Conservation (phyloP, 345 rosid species). For the Populus ilicifolia region DNA sequence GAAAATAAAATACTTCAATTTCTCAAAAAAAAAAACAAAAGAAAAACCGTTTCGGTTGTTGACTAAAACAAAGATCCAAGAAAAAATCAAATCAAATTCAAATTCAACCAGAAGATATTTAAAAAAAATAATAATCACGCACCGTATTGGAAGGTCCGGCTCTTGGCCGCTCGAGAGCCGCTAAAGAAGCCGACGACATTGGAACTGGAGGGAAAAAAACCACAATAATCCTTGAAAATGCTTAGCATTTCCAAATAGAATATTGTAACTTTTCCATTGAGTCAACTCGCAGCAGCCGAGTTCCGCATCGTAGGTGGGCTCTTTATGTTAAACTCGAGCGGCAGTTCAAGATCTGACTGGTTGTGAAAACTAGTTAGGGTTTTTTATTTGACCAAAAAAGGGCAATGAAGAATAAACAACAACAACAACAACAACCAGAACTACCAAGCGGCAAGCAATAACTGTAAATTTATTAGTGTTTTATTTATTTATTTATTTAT, state of each 20-base stretch:
- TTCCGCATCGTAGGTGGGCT: slow-evolving; percentile 23
- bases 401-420: slow-evolving; percentile 31
- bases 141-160: slow-evolving; percentile 73
- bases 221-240: background rate
- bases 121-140: slow-evolving; percentile 7
- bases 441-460: background rate
- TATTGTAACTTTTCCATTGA: slow-evolving; percentile 11
- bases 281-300: slow-evolving; percentile 16
- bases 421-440: slow-evolving; percentile 19
- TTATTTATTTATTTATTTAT: slow-evolving; percentile 8
- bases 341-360: slow-evolving; percentile 32
- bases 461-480: background rate
- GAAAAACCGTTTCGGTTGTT: background rate
- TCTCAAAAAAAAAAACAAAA: background rate
- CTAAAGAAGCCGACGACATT: slow-evolving; percentile 87
- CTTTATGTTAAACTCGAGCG: background rate
- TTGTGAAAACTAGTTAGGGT: slow-evolving; percentile 16
- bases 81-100: background rate
- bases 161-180: slow-evolving; percentile 82
- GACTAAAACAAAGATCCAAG: background rate
- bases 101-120: background rate
- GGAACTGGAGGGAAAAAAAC: background rate
- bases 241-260: slow-evolving; percentile 20
- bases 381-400: slow-evolving; percentile 11
- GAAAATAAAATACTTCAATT: background rate